A percentile compares a stretch with the other conserved stretches of the same genome.
These are phyloP conservation scores for Eucalyptus tenuipes DNA, from an alignment of 345 rosid species.

Conservation along the genomic window DNA sequence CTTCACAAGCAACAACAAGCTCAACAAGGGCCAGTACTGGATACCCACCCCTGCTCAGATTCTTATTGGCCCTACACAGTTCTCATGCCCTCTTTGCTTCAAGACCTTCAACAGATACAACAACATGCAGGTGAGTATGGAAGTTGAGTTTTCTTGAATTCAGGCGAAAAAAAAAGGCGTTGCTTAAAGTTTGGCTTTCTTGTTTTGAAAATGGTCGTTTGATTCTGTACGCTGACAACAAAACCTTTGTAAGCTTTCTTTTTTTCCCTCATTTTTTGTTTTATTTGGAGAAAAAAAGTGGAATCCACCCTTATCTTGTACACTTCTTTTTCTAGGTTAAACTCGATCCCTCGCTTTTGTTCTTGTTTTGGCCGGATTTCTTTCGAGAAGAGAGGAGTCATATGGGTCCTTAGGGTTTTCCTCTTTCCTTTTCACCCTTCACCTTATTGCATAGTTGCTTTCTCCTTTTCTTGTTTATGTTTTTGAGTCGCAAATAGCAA, in stretches of 20 bases:
- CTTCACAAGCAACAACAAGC: neutral
- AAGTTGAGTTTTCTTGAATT: neutral
- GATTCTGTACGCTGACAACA: neutral
- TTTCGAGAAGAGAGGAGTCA: neutral
- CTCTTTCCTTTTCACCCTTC: neutral
- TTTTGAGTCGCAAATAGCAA: neutral
- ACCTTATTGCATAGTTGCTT: neutral
- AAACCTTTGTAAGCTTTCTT: neutral
- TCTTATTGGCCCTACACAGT: conserved; percentile 94
- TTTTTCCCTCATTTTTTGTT: neutral
- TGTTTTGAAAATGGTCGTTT: neutral
- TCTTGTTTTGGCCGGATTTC: neutral
- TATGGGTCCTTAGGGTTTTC: neutral
- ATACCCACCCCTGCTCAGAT: conserved; percentile 99
- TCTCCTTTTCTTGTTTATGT: neutral
- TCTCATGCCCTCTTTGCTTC: conserved; percentile 96
- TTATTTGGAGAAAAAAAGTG: neutral
- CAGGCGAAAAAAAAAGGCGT: neutral
- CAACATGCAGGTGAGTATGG: conserved; percentile 87
- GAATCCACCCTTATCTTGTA: neutral
- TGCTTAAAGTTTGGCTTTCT: neutral
- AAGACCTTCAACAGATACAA: conserved; percentile 99
- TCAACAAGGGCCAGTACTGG: conserved; percentile 86
- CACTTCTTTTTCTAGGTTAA: neutral
- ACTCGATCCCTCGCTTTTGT: neutral